phyloP scores from a whole-genome alignment of 2,329 filamentous ascomycete genomes.

The Apiospora koreana region DNA sequence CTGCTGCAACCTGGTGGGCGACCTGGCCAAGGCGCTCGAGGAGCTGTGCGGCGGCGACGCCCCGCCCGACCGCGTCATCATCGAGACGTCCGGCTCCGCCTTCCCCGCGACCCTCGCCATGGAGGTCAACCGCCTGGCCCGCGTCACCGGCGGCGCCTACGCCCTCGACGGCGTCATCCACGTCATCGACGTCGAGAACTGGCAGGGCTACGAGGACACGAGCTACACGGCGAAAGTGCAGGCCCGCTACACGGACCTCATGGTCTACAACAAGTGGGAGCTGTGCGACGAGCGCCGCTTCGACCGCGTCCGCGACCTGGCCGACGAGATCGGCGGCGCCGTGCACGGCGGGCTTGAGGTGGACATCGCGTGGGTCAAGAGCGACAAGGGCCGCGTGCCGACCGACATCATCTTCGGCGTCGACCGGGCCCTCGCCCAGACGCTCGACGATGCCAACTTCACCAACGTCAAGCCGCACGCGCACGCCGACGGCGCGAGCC shows the following conservation, averaged over 20 bases:
- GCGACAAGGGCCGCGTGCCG: constrained; percentile 75
- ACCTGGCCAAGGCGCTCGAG: constrained; percentile 77
- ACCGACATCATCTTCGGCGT: constrained; percentile 83
- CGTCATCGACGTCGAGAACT: constrained; percentile 94
- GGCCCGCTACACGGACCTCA: constrained; percentile 84
- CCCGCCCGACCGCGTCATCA: constrained; percentile 79
- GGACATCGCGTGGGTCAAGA: constrained; percentile 82
- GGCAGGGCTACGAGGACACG: constrained; percentile 89
- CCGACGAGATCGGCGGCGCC: constrained; percentile 80
- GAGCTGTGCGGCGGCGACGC: constrained; percentile 56
- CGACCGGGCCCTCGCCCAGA: constrained; percentile 74
- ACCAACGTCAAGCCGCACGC: constrained; percentile 20
- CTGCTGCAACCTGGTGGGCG: constrained; percentile 96
- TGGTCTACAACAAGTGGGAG: constrained; percentile 96
- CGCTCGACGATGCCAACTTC: constrained; percentile 44
- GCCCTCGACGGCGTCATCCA: constrained; percentile 84
- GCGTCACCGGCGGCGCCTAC: constrained; percentile 68
- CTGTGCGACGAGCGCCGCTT: constrained; percentile 69
- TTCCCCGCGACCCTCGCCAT: constrained; percentile 88
- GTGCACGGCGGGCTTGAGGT: constrained; percentile 74
- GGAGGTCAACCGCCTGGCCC: constrained; percentile 79
- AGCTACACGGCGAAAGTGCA: constrained; percentile 87
- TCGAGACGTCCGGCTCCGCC: constrained; percentile 89
- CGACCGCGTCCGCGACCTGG: constrained; percentile 75
- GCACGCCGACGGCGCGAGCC: constrained; percentile 30